Base-by-base conservation (phyloP, 371 early-diverging fungal genomes). In the Mortierella sp. region DNA sequence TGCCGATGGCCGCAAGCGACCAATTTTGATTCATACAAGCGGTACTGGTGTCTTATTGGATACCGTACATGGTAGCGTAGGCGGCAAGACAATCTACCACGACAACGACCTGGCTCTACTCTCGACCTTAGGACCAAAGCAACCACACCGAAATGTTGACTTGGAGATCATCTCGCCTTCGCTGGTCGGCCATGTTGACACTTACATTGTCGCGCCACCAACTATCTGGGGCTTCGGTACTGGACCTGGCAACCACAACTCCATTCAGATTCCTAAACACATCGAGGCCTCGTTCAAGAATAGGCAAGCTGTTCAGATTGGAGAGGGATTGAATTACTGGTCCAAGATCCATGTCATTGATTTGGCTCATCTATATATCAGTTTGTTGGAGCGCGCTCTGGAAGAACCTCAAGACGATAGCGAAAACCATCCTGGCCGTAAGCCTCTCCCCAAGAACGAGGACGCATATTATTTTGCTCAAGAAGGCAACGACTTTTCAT, bases 381-480 rank as follows among this genome's bases (percentile, higher is more conserved):
- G 57, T 14, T 47, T 85, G 43, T 37, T 83, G 47, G 77, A 79
- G 35, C 73, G 70, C n/a, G 72, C 78, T 16, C 32, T 83, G 24
- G 40, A 73, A 54, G 80, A 79, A 39, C 80, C 80, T 8, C 75
- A 79, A 35, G 75, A 74, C 3, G 73, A 39, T 2, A 58, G 22
- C 10, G 18, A 63, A 37, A n/a, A 6, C 1, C 30, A 66, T 11
- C 43, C 54, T 0, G 45, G 20, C 2, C 28, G 24, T 12, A 26
- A 16, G 22, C 47, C 73, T 3, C 67, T 81, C 16, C 77, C 77
- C 64, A 78, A 81, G 77, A 77, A 77, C 43, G 67, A 63, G 10
- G 85, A 84, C 12, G 81, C 75, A 18, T 85, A 83, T 64, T 85
- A 76, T 52, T 85, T 85, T 64, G 74, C 63, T 6, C 83, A 81